Base-by-base conservation (phyloP, 441 rosid genomes). In the Flueggea neowawraea region DNA sequence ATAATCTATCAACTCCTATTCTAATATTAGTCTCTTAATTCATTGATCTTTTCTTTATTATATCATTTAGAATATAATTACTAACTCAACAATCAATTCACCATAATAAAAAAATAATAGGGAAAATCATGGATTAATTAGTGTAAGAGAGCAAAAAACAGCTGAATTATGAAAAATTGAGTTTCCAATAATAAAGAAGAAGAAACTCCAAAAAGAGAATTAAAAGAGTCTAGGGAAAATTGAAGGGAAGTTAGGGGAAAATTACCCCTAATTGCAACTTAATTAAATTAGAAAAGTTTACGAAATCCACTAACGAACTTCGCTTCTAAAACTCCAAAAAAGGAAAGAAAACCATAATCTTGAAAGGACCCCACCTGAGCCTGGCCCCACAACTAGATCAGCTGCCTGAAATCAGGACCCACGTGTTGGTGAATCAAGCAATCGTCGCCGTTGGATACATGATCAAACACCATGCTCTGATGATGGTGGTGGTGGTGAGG, bases 331-430 rank as follows among this genome's bases (percentile, higher is more conserved):
- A 61, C 51, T 44, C 12, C 10, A 55, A 58, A 52, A 17, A 28
- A 44, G 31, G n/a, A 31, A 10, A 54, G 50, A 36, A 12, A 10
- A 14, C 12, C 12, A 47, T 10, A 47, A 47, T 47, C 12, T 47
- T 47, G 14, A 47, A 12, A 47, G 31, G 17, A 16, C 32, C 55
- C 59, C 66, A 65, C 61, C 64, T 53, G 55, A 39, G 32, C 48
- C 6, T 15, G 60, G 11, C 52, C 69, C 76, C 65, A 69, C 69
- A 41, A 61, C 81, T 76, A 78, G 64, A 86, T 80, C 60, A 86
- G 78, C 76, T 82, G 91, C 72, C 89, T 71, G 78, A 80, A 86
- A 69, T 82, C 85, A 57, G 87, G 71, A 2, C 91, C 91, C 75
- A 83, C 84, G 66, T 84, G 88, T 58, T 81, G 90, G 69, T 75